These are phyloP conservation scores for Leishmania major DNA, from an alignment of 208 protist species.

Conservation along the genomic window DNA sequence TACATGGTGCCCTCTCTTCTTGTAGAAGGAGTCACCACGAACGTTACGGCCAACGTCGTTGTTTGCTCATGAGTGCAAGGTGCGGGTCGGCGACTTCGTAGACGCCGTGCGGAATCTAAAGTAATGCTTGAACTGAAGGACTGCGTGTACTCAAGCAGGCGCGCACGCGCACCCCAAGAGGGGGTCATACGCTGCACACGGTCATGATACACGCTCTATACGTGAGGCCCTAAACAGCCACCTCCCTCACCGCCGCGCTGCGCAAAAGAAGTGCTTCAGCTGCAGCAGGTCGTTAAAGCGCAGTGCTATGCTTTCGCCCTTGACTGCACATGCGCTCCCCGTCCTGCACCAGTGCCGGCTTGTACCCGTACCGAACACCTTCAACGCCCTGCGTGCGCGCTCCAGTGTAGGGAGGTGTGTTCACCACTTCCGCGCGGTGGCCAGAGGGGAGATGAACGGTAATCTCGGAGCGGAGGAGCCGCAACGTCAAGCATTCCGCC, in stretches of 20 bases:
- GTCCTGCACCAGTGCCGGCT: neutral
- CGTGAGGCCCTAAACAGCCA: neutral
- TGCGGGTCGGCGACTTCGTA: conserved; percentile 43
- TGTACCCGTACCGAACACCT: conserved; percentile 15
- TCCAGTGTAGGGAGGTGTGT: conserved; percentile 6
- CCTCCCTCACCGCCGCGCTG: neutral
- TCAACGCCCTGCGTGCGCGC: neutral
- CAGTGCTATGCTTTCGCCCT: neutral
- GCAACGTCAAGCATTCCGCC: conserved; percentile 29
- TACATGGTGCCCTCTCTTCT: conserved; percentile 3
- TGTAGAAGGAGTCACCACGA: conserved; percentile 43
- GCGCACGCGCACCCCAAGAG: conserved; percentile 16
- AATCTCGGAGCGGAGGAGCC: conserved; percentile 25
- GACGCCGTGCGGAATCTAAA: conserved; percentile 49
- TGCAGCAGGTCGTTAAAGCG: conserved; percentile 17
- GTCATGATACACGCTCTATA: neutral
- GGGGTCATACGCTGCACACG: conserved; percentile 1
- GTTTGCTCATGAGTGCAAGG: conserved; percentile 41
- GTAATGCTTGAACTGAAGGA: conserved; percentile 8
- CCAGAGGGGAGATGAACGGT: neutral
- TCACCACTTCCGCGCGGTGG: neutral
- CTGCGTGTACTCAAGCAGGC: conserved; percentile 31
- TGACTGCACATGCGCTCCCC: conserved; percentile 14
- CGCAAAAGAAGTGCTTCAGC: conserved; percentile 13
- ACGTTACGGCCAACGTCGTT: conserved; percentile 27